Base-by-base conservation (phyloP, 192 early-diverging fungal species). In the Podila horticola region DNA sequence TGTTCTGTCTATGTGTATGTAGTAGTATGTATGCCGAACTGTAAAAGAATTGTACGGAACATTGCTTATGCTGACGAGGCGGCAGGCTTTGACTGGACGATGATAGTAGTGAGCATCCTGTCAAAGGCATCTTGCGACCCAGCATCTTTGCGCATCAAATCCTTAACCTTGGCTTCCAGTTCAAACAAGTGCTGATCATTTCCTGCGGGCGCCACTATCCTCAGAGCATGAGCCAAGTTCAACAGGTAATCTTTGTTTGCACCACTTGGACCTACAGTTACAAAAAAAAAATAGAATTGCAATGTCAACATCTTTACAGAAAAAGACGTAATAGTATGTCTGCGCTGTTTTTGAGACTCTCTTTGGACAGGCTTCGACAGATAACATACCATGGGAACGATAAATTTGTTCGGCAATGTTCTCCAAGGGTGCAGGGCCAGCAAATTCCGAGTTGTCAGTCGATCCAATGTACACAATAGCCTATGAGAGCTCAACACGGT, bases 381-480 rank as follows among this genome's bases (percentile, higher is more conserved):
- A 12, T 31, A 17, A 11, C 61, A 62, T 85, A 84, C 92, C 93
- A 65, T 75, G 82, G 0, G 92, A 87, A 5, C 70, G 51, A 7
- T 87, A 88, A 58, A 97, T 94, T 33, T 94, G 90, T 10, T 73
- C 29, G 0, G 93, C 93, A 29, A 95, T 92, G 2, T 74, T 67
- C 24, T 91, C 85, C 7, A 91, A 24, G 2, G 88, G 82, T 13
- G 89, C 88, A 5, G 92, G 90, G 4, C 95, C 93, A 3, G 92
- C 86, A 79, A 95, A 96, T n/a, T 91, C 88, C 41, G 90, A 90
- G 64, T 97, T 96, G 26, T 87, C 69, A 26, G 88, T 90, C 6
- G 90, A 90, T 28, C 88, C 96, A 62, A 96, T 91, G 67, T 96
- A 97, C 30, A 95, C 93, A 70, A 94, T 72, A 2, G 94, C 95